Evolutionary conservation across 108 stramenopile species (phyloP).

Genomic region (Epipyxis sp.): DNA sequence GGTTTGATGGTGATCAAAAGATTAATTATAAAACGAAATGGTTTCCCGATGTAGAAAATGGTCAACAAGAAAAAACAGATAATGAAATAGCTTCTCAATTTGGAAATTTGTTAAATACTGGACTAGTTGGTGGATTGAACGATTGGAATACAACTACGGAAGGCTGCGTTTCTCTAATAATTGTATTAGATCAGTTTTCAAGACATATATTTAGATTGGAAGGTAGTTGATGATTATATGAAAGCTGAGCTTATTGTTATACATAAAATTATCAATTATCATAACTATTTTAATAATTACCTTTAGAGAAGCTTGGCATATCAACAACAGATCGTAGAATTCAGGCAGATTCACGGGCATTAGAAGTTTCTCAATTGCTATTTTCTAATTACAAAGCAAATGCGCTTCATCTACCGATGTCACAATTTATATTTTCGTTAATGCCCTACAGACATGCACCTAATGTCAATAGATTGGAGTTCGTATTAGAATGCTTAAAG

Average conservation of each 20-base stretch:
- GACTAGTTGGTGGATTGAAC: background rate
- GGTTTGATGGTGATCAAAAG: constrained; percentile 22
- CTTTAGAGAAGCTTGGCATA: too few species aligned
- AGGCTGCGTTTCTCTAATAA: constrained; percentile 43
- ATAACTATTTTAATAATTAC: too few species aligned
- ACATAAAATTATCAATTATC: too few species aligned
- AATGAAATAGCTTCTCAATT: background rate
- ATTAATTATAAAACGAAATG: constrained; percentile 29
- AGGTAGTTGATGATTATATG: too few species aligned
- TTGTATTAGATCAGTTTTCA: constrained; percentile 57
- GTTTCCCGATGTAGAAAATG: constrained; percentile 9
- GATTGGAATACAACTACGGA: constrained; percentile 40
- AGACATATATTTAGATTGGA: constrained; percentile 46
- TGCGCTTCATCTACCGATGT: constrained; percentile 32
- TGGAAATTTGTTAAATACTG: background rate
- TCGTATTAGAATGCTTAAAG: constrained; percentile 34
- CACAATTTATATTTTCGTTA: constrained; percentile 42
- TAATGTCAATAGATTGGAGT: constrained; percentile 13
- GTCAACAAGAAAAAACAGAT: constrained; percentile 4
- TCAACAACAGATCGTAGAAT: too few species aligned
- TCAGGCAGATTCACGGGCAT: constrained; percentile 23
- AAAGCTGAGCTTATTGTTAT: too few species aligned
- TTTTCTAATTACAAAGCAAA: background rate
- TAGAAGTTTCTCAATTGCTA: background rate
- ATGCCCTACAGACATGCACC: constrained; percentile 53